Evolutionary conservation across 169 alveolate species (phyloP).

Genomic region (Cryptosporidium baileyi): DNA sequence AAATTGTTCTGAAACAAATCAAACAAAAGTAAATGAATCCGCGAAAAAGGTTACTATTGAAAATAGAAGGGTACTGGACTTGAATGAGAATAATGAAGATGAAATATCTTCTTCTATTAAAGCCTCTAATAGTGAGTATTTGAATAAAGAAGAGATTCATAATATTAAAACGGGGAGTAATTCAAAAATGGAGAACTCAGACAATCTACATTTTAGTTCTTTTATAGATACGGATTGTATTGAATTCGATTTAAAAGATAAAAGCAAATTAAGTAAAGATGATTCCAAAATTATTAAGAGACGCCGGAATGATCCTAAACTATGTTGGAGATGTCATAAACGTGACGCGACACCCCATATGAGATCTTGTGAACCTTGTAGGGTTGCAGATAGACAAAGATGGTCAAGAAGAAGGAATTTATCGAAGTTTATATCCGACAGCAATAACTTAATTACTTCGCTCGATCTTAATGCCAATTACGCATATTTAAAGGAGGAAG

Average conservation of each 20-base stretch:
- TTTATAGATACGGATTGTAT: not conserved
- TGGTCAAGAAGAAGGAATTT: conserved; percentile 68
- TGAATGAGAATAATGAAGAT: not conserved
- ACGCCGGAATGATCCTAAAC: conserved; percentile 50
- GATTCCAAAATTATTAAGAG: conserved; percentile 25
- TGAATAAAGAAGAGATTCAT: conserved; percentile 3
- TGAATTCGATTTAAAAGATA: not conserved
- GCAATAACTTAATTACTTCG: not conserved
- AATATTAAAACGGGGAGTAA: conserved; percentile 1
- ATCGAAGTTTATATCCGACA: conserved; percentile 45
- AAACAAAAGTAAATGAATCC: not conserved
- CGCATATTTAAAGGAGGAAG: conserved; percentile 9
- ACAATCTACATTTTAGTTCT: not conserved
- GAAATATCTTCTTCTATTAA: not conserved
- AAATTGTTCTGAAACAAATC: not conserved
- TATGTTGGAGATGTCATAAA: conserved; percentile 69
- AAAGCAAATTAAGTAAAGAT: not conserved
- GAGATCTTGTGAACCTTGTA: conserved; percentile 70
- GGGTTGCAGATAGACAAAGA: conserved; percentile 68
- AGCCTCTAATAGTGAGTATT: not conserved
- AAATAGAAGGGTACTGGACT: not conserved
- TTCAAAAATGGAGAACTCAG: not conserved
- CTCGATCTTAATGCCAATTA: not conserved
- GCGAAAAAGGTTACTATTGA: not conserved
- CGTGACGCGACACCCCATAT: conserved; percentile 70